Base-by-base conservation (phyloP, 2,329 filamentous ascomycete species). In the Fusarium virguliforme region DNA sequence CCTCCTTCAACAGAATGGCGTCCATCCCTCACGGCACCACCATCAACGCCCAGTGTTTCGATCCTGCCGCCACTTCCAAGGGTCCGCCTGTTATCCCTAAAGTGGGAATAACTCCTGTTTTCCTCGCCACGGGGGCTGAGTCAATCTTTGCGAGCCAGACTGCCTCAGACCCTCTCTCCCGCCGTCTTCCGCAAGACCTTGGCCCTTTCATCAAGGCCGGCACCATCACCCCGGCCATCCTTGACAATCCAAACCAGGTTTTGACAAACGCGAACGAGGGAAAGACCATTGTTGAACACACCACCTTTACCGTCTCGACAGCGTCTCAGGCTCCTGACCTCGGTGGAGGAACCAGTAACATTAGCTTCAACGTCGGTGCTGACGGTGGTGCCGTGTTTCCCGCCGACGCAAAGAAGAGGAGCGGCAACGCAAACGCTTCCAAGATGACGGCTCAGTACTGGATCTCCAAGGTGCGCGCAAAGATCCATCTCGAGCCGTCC, bases 1-100 rank as follows among this genome's bases (percentile, higher is more conserved):
- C 77, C 2, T 77, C 79, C 0, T 70, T 80, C 3, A 66, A 69
- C 1, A 81, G 82, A 26, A 82, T 84, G 81, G 83, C 74, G 4
- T 81, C 80, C 3, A 84, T 83, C 28, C 83, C 82, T 1, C 82
- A 84, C 58, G 82, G 81, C 24, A 83, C 82, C 0, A 82, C 81
- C 7, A 83, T 84, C 75, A 84, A 84, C 38, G 79, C 80, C 2
- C 82, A 83, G 67, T 68, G 75, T 18, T 71, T 80, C 9, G 64
- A 62, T 8, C 74, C 76, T 3, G 61, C 64, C 2, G 51, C 28
- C 7, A 69, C 68, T 46, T 22, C 60, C 6, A 62, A 64, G 7
- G 75, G 72, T 5, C 60, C 66, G 3, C 78, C 76, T 6, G 28
- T 12, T 0, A 71, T 80, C 4, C 53, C 64, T 0, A 3, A 43